phyloP scores from a whole-genome alignment of 2,329 filamentous ascomycete genomes.

The Trichoderma arundinaceum region DNA sequence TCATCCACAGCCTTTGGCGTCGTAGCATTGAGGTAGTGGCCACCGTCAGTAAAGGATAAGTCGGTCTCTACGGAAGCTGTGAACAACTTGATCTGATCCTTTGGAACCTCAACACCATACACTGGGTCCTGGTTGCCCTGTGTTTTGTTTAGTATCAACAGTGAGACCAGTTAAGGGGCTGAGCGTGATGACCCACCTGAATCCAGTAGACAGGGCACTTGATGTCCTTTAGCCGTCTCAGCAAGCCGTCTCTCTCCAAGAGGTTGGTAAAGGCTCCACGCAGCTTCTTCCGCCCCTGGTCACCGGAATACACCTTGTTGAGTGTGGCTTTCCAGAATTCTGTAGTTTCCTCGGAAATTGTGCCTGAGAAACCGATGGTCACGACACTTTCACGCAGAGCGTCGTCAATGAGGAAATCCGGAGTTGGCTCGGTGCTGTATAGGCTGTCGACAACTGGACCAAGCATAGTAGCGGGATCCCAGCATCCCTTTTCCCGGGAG shows the following conservation, averaged over 20 bases:
- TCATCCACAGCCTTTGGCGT: constrained; percentile 53
- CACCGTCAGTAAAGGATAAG: constrained; percentile 51
- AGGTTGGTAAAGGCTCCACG: constrained; percentile 53
- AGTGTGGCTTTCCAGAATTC: constrained; percentile 55
- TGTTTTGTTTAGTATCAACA: background rate
- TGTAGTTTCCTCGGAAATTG: constrained; percentile 45
- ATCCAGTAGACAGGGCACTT: constrained; percentile 60
- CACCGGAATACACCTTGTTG: constrained; percentile 54
- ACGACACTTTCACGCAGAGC: constrained; percentile 54
- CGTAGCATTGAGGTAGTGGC: constrained; percentile 57
- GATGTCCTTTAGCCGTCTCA: constrained; percentile 53
- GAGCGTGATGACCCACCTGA: constrained; percentile 45
- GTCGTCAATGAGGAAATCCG: constrained; percentile 55
- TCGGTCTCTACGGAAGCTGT: constrained; percentile 52
- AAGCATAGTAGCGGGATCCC: constrained; percentile 53
- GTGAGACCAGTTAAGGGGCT: background rate
- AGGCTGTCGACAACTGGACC: constrained; percentile 51
- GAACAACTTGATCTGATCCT: constrained; percentile 59
- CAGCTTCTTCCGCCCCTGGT: constrained; percentile 56
- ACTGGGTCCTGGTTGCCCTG: constrained; percentile 55
- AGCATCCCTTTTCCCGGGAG: constrained; percentile 54
- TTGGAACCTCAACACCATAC: constrained; percentile 48
- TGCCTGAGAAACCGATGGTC: constrained; percentile 53
- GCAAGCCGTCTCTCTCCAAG: constrained; percentile 54
- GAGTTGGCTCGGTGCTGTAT: constrained; percentile 47